Base-by-base conservation (phyloP, 305 asterid genomes). In the Withania somnifera region DNA sequence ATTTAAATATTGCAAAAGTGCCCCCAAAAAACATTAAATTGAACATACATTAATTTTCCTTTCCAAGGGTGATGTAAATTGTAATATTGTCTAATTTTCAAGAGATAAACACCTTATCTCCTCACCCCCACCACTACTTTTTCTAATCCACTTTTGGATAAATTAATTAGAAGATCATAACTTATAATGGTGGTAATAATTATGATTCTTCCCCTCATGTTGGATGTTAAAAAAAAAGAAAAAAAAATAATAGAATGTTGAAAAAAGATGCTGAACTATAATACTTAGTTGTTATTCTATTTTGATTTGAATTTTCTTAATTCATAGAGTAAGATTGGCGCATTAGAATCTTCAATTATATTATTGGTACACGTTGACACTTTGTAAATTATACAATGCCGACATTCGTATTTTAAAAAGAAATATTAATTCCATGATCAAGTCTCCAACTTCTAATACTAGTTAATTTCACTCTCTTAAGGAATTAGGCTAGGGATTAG, bases 51-150 rank as follows among this genome's bases (percentile, higher is more conserved):
- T 11, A 73, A 17, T 73, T 61, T 26, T 40, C 57, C 42, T 75
- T 50, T 50, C 61, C 79, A 75, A 75, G 2, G 60, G 80, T 75
- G 79, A 47, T 75, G 58, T 26, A 50, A 26, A 47, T 50, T 50
- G 61, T 75, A n/a, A n/a, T n/a, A 47, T 15, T 75, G 80, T 75
- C 80, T 50, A 75, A 75, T 50, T 61, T 20, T 20, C 6, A 40
- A 11, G 77, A 61, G 82, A 84, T 81, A 79, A 83, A 83, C 50
- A 79, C 5, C 54, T 53, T 40, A 69, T 80, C 24, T 14, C 78
- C n/a, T 15, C 11, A 36, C 52, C 75, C 5, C 52, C 57, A 19
- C 38, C 15, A 61, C 36, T 19, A 13, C 40, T 47, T 73, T 73
- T 15, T 11, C 42, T 45, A 73, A 47, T 73, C 47, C 38, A 45